Conservation (phyloP, 768 basidiomycete genomes). For the Naganishia vishniacii region DNA sequence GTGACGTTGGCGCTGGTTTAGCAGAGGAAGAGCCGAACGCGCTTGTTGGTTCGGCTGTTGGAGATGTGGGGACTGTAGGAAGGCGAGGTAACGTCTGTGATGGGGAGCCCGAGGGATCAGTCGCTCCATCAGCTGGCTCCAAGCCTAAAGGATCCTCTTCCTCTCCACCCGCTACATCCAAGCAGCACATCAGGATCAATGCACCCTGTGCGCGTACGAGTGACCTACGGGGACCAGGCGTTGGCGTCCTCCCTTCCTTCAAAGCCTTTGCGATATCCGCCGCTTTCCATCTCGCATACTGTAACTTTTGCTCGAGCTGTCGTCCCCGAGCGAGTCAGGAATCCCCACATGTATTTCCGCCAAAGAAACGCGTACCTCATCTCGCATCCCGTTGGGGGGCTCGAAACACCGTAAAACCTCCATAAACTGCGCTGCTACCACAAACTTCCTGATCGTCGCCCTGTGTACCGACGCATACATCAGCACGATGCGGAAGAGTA, state of each 20-base stretch:
- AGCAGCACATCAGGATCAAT: slow-evolving; percentile 20
- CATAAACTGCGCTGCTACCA: slow-evolving; percentile 90
- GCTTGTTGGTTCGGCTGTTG: background rate
- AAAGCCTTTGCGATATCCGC: slow-evolving; percentile 89
- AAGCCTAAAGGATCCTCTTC: background rate
- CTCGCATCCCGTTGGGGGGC: slow-evolving; percentile 41
- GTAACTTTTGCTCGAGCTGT: slow-evolving; percentile 79
- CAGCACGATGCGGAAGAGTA: background rate
- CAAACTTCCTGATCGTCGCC: slow-evolving; percentile 85
- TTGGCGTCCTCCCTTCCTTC: slow-evolving; percentile 82
- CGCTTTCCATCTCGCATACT: slow-evolving; percentile 96
- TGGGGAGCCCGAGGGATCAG: too few relatives aligned
- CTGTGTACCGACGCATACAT: too few relatives aligned
- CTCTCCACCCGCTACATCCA: slow-evolving; percentile 6
- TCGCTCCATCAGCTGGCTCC: too few relatives aligned
- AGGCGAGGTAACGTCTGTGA: background rate
- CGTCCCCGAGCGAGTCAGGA: background rate
- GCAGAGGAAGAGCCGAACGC: too few relatives aligned
- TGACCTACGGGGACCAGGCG: slow-evolving; percentile 68
- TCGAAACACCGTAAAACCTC: slow-evolving; percentile 64
- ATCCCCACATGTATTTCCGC: too few relatives aligned
- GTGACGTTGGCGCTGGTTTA: too few relatives aligned
- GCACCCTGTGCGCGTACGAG: too few relatives aligned
- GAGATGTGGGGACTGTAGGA: background rate
- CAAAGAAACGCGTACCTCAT: slow-evolving; percentile 49